phyloP scores from a whole-genome alignment of 164 flowering plant genomes.

The Buxus sempervirens region DNA sequence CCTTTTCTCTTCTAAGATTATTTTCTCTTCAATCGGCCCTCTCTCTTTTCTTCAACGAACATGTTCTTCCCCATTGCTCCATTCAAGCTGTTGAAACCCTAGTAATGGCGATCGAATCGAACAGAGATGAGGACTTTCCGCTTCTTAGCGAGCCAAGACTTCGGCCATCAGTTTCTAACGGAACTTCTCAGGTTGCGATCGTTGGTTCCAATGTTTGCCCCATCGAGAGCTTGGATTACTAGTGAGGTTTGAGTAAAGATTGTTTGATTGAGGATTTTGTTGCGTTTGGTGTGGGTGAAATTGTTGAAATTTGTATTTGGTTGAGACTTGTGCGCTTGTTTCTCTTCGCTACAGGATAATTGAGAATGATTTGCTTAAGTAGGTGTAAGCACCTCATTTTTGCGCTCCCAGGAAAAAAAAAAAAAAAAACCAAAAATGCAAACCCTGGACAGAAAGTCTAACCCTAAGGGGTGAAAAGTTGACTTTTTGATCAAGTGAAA shows the following conservation, averaged over 20 bases:
- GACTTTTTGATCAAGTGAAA: too few species aligned
- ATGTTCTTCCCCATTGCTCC: neutral
- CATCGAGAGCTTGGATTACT: slow-evolving; percentile 88
- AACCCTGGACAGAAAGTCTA: too few species aligned
- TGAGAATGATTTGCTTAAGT: slow-evolving; percentile 81
- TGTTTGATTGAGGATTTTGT: neutral
- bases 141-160: slow-evolving; percentile 4
- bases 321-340: too few species aligned
- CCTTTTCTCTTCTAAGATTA: too few species aligned
- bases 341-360: slow-evolving; percentile 39
- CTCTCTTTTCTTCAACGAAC: neutral
- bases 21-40: too few species aligned
- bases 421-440: too few species aligned
- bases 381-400: too few species aligned
- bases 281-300: too few species aligned
- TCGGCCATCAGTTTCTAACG: slow-evolving; percentile 35
- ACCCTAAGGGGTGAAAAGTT: too few species aligned
- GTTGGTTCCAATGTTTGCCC: slow-evolving; percentile 75
- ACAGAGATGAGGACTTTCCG: neutral
- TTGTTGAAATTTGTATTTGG: too few species aligned
- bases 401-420: too few species aligned
- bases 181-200: slow-evolving; percentile 76
- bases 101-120: neutral
- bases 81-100: neutral
- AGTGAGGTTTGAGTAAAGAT: slow-evolving; percentile 30